phyloP scores from a whole-genome alignment of 1,284 basidiomycete species.

The Acaromyces ingoldii region DNA sequence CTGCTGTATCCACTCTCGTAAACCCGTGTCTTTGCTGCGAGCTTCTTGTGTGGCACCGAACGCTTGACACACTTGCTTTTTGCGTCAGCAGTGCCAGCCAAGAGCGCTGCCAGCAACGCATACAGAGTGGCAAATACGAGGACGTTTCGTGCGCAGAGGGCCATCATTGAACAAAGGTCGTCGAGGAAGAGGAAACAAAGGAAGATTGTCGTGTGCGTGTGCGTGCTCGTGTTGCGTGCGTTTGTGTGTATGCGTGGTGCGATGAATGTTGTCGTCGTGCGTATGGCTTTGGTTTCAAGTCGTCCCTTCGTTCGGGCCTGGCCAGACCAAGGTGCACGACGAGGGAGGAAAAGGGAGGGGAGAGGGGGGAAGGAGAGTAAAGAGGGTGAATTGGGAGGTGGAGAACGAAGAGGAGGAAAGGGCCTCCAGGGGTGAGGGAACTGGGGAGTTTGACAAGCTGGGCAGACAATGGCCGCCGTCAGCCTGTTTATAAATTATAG shows the following conservation, averaged over 20 bases:
- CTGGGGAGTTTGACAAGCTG: too few species aligned
- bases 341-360: neutral
- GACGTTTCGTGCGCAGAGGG: too few species aligned
- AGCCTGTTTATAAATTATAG: too few species aligned
- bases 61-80: too few species aligned
- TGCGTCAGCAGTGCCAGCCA: too few species aligned
- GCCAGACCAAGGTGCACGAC: conserved; percentile 10
- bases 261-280: neutral
- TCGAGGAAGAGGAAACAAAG: conserved; percentile 7
- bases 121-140: too few species aligned
- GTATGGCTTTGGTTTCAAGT: neutral
- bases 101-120: too few species aligned
- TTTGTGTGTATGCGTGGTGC: too few species aligned
- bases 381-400: neutral
- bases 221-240: conserved; percentile 21
- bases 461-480: too few species aligned
- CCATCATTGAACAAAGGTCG: conserved; percentile 12
- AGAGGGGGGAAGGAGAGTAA: neutral
- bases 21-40: too few species aligned
- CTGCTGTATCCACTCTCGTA: too few species aligned
- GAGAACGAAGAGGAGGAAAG: neutral
- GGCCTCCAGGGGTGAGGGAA: neutral
- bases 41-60: too few species aligned
- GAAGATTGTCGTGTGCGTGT: neutral
- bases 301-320: neutral